These are phyloP conservation scores for Nothophytophthora sp. DNA, from an alignment of 352 stramenopile species.

Conservation along the genomic window DNA sequence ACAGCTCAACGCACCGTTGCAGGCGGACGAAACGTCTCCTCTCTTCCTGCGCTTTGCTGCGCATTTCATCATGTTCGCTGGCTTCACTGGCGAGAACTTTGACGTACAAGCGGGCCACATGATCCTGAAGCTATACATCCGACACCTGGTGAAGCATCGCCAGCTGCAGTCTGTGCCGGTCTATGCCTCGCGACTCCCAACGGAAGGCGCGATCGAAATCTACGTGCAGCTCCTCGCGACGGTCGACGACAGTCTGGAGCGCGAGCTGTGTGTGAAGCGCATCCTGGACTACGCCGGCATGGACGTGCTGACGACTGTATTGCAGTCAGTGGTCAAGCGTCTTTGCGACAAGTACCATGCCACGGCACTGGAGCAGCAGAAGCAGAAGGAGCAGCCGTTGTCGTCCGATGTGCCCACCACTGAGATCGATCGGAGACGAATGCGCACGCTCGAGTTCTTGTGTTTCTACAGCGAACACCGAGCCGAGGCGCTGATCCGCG, in stretches of 20 bases:
- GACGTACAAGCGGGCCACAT: conserved; percentile 69
- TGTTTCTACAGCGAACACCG: conserved; percentile 77
- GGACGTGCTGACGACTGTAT: conserved; percentile 61
- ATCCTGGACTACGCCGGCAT: conserved; percentile 69
- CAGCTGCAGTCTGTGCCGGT: conserved; percentile 78
- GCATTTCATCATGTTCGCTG: conserved; percentile 79
- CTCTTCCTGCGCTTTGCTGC: conserved; percentile 76
- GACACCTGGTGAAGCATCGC: conserved; percentile 76
- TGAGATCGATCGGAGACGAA: conserved; percentile 55
- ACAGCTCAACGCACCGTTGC: conserved; percentile 36
- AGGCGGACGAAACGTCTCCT: conserved; percentile 50
- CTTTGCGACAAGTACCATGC: conserved; percentile 38
- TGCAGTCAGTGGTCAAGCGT: conserved; percentile 56
- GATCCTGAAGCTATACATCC: conserved; percentile 85
- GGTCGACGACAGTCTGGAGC: conserved; percentile 64
- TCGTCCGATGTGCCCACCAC: conserved; percentile 31
- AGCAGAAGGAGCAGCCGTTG: conserved; percentile 17
- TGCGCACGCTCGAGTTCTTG: conserved; percentile 69
- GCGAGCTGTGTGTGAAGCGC: conserved; percentile 65
- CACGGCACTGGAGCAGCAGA: conserved; percentile 29
- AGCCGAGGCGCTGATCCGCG: conserved; percentile 50
- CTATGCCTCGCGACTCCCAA: conserved; percentile 69
- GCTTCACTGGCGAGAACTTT: conserved; percentile 68
- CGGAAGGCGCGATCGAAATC: conserved; percentile 55
- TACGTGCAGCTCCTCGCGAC: conserved; percentile 75